A percentile compares a stretch with the other conserved stretches of the same genome.
These are phyloP conservation scores for Diaporthe nobilis DNA, from an alignment of 2,329 filamentous ascomycete species.

Conservation along the genomic window DNA sequence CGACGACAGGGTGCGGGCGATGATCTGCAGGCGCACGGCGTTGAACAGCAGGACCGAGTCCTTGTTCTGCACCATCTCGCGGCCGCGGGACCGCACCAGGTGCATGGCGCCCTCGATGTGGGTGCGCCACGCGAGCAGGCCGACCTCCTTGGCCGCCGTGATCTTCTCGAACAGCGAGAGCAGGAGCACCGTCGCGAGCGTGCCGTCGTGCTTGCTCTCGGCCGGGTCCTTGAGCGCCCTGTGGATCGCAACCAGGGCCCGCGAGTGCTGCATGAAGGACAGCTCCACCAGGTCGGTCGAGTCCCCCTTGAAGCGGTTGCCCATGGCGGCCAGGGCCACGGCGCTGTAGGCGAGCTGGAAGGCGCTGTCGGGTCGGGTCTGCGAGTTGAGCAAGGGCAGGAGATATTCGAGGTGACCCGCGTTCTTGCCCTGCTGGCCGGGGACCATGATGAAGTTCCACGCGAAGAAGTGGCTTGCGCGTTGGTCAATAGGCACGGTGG, in stretches of 20 bases:
- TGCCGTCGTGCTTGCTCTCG: constrained; percentile 65
- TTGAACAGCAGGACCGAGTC: constrained; percentile 69
- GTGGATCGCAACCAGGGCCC: constrained; percentile 67
- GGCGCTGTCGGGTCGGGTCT: constrained; percentile 57
- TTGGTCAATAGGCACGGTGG: constrained; percentile 66
- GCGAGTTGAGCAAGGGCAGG: constrained; percentile 65
- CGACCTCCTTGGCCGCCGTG: constrained; percentile 68
- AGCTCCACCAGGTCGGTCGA: constrained; percentile 52
- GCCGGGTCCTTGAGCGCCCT: constrained; percentile 65
- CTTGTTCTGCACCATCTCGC: constrained; percentile 66
- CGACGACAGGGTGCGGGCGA: constrained; percentile 69
- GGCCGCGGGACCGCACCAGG: constrained; percentile 69
- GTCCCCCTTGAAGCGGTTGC: constrained; percentile 61
- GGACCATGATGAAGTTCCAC: constrained; percentile 71
- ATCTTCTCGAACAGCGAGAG: constrained; percentile 71
- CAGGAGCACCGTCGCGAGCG: constrained; percentile 71
- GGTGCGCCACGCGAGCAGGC: constrained; percentile 72
- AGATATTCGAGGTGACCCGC: constrained; percentile 71
- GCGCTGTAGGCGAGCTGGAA: constrained; percentile 71
- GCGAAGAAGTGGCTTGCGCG: constrained; percentile 72
- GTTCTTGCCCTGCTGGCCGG: constrained; percentile 61
- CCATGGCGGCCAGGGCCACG: constrained; percentile 70
- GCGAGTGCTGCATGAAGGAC: constrained; percentile 66
- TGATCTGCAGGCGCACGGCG: constrained; percentile 73
- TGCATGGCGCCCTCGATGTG: constrained; percentile 74